Conservation (phyloP, 306 rosid species). For the Trifolium dubium region DNA sequence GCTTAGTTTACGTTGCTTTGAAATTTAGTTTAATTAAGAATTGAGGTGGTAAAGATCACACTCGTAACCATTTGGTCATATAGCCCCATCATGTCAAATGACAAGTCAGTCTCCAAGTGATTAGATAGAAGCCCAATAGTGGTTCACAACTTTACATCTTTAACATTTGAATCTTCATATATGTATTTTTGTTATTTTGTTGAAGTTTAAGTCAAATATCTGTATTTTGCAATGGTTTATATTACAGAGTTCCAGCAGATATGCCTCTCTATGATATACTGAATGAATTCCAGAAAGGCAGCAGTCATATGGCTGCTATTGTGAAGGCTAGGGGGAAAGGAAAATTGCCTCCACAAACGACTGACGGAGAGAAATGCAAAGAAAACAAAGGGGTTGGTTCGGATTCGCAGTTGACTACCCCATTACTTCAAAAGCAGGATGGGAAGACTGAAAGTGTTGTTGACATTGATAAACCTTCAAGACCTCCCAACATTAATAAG, state of each 20-base stretch:
- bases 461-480: slow-evolving; percentile 71
- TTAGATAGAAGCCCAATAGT: not conserved
- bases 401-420: slow-evolving; percentile 65
- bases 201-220: slow-evolving; percentile 22
- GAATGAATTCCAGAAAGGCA: slow-evolving; percentile 96
- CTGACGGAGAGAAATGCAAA: slow-evolving; percentile 59
- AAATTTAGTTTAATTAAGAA: too few relatives aligned
- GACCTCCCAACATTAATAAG: slow-evolving; percentile 44
- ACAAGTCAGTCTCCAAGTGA: not conserved
- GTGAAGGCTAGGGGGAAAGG: slow-evolving; percentile 70
- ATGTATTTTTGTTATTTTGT: not conserved
- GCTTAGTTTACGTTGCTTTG: too few relatives aligned
- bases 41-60: too few relatives aligned
- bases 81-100: too few relatives aligned
- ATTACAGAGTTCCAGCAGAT: slow-evolving; percentile 90
- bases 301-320: slow-evolving; percentile 99
- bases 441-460: slow-evolving; percentile 54
- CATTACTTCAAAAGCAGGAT: slow-evolving; percentile 66
- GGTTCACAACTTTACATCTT: not conserved
- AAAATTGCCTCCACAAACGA: slow-evolving; percentile 48
- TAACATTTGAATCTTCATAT: too few relatives aligned
- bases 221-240: slow-evolving; percentile 37
- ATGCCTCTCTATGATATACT: slow-evolving; percentile 97
- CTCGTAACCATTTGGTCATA: too few relatives aligned
- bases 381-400: slow-evolving; percentile 40